Base-by-base conservation (phyloP, 208 protist species). In the Leishmania turanica region DNA sequence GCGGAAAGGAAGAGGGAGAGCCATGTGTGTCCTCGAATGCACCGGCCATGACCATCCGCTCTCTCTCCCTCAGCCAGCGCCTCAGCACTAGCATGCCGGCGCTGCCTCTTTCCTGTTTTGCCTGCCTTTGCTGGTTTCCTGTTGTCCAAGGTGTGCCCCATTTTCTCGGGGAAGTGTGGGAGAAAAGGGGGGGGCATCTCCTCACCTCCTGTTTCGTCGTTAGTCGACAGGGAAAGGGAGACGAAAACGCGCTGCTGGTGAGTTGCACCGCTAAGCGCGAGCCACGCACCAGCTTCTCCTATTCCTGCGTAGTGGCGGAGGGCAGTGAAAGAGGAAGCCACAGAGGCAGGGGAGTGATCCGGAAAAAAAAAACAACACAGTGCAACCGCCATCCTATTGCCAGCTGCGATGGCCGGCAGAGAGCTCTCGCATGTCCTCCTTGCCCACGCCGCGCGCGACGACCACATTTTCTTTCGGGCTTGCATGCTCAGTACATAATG, bases 401-500 rank as follows among this genome's bases (percentile, higher is more conserved):
- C 62, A 68, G 2, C 62, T 40, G 62, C 62, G 15, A 13, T 66
- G 3, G 15, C 11, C 4, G 13, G 62, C 31, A 71, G 40, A 34
- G 27, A 51, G 27, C 3, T 1, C 24, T 53, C 68, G 68, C n/a
- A 6, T 1, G 68, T 53, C 68, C 40, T 53, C 45, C 27, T 15
- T 8, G 40, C 19, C 7, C 3, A 31, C 17, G 27, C 45, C 68
- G 31, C 37, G 31, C 68, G 42, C 37, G 27, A 73, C 24, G 27
- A 54, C n/a, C 42, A 7, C 66, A n/a, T 5, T 19, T 53, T 34
- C 31, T 53, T 53, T 37, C 40, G 8, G 9, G 37, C 17, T 37
- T 73, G 51, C 9, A n/a, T 1, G 5, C 19, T 80, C 70, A 93
- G 84, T 93, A 93, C 90, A 93, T 93, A 56, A 93, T 89, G 54